Evolutionary conservation across 768 basidiomycete species (phyloP), one percentile per base, ranked within the genome.

Genomic region (Collybia mongolica): DNA sequence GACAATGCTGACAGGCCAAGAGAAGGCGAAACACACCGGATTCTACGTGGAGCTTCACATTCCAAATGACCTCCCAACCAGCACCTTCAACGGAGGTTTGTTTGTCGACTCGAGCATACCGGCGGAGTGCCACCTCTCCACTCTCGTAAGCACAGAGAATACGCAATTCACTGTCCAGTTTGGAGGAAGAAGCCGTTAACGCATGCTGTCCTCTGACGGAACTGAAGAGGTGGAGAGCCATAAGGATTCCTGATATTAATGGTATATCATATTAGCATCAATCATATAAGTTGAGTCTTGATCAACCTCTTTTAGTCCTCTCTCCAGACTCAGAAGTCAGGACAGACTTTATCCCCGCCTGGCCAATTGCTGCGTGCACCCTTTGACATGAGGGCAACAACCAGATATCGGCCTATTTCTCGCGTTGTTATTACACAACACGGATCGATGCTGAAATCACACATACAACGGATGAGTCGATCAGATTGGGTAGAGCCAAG

Each of bases 351-450:
- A 72, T 64, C 23, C 65, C 63, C 15, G 72, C 66, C 54, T 83
- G 83, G 7, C 94, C 93, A 44, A 98, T 79, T 0, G 91, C 91
- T 1, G 94, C 91, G 60, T 96, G 93, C 3, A 93, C 58, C 28
- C 96, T 74, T 41, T 82, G 70, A 47, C 73, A 66, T 1, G 76
- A 72, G 0, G 94, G 92, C 7, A 98, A 64, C 8, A 76, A 70
- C 85, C 95, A 99, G 12, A 99, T 71, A 63, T 99, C 96, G 9
- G 85, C 88, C 93, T 96, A 56, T 32, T 12, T 14, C 32, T 9
- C 26, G 3, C 32, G 3, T 11, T 32, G 14, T 32, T 32, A 32
- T 32, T 32, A 9, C 11, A 14, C 14, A 9, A 44, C 6, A 15
- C 32, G 17, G 35, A 42, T 38, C 35, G 29, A 52, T 28, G 3